Conservation (phyloP, 192 early-diverging fungal genomes). For the Jimgerdemannia lactiflua region DNA sequence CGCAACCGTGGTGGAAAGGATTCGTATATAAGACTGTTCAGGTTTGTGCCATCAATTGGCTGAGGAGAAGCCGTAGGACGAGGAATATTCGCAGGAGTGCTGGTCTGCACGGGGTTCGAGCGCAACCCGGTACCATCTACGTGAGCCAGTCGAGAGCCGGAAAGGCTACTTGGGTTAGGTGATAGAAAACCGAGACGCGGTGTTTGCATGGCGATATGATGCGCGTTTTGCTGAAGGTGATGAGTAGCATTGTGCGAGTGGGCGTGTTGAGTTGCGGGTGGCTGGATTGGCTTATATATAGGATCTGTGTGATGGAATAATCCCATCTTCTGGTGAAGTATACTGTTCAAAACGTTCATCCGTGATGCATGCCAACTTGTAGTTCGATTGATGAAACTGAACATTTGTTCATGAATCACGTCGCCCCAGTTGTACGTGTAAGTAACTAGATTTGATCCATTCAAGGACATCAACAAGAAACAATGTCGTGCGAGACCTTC, state of each 20-base stretch:
- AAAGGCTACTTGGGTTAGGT: neutral
- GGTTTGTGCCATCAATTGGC: slow-evolving; percentile 13
- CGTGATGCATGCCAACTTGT: slow-evolving; percentile 47
- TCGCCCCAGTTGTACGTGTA: slow-evolving; percentile 56
- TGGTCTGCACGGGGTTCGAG: slow-evolving; percentile 14
- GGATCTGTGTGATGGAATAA: slow-evolving; percentile 49
- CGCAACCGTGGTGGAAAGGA: slow-evolving; percentile 29
- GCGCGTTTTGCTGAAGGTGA: neutral
- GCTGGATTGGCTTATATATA: slow-evolving; percentile 21
- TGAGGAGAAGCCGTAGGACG: slow-evolving; percentile 2
- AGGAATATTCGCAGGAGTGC: slow-evolving; percentile 18
- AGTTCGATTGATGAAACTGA: slow-evolving; percentile 31
- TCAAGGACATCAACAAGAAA: slow-evolving; percentile 46
- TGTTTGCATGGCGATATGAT: neutral
- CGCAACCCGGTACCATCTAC: neutral
- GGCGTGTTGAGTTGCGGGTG: neutral
- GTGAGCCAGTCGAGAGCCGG: neutral
- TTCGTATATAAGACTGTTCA: slow-evolving; percentile 30
- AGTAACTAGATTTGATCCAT: slow-evolving; percentile 33
- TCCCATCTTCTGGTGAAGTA: slow-evolving; percentile 60
- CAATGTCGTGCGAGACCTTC: slow-evolving; percentile 27
- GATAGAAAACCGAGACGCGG: neutral
- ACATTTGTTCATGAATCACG: slow-evolving; percentile 42
- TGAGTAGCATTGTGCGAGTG: neutral
- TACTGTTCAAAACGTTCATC: slow-evolving; percentile 42